phyloP scores from a whole-genome alignment of 441 rosid genomes.

The Melastoma candidum region DNA sequence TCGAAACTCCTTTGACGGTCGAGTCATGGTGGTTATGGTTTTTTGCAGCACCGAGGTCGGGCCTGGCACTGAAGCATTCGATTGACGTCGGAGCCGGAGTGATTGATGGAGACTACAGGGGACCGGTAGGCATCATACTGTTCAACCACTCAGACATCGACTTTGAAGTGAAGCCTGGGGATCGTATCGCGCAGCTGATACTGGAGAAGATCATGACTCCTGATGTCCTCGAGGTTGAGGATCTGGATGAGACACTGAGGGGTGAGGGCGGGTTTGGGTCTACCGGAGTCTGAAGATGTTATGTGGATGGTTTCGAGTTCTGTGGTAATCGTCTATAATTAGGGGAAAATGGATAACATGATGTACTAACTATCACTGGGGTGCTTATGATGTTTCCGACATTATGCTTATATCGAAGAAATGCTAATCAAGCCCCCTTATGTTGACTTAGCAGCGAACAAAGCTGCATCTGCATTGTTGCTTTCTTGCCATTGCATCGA shows the following conservation, averaged over 20 bases:
- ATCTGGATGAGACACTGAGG: constrained; percentile 50
- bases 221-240: constrained; percentile 46
- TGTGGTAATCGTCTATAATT: neutral
- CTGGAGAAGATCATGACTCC: constrained; percentile 66
- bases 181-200: constrained; percentile 60
- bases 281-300: constrained; percentile 36
- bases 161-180: constrained; percentile 55
- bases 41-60: constrained; percentile 63
- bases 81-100: constrained; percentile 84
- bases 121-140: constrained; percentile 64
- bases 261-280: constrained; percentile 79
- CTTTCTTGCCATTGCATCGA: no score
- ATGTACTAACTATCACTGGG: neutral
- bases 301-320: neutral
- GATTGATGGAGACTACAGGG: constrained; percentile 72
- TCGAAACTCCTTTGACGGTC: neutral
- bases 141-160: constrained; percentile 62
- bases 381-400: no score
- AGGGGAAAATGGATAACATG: neutral
- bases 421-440: no score
- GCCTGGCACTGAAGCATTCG: constrained; percentile 69
- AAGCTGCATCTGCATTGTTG: no score
- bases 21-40: neutral
- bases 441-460: no score
- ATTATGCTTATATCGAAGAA: no score